Conservation (phyloP, 495 filamentous ascomycete genomes). For the Aeminium ludgeri region DNA sequence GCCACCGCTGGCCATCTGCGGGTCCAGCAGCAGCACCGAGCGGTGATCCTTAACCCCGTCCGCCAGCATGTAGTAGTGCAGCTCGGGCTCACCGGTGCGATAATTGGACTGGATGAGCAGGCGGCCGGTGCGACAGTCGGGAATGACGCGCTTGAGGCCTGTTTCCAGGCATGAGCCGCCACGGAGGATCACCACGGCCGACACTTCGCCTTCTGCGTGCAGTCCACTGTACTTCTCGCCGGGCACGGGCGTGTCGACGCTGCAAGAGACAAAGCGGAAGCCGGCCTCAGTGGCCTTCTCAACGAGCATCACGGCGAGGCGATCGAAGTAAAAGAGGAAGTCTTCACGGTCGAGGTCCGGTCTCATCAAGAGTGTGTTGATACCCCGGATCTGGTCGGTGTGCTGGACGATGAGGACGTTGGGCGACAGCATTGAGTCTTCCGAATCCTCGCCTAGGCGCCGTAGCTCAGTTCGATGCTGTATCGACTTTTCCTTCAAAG, state of each 20-base stretch:
- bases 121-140: constrained; percentile 78
- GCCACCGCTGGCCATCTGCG: constrained; percentile 85
- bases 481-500: constrained; percentile 67
- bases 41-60: constrained; percentile 50
- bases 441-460: constrained; percentile 49
- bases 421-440: constrained; percentile 51
- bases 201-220: constrained; percentile 47
- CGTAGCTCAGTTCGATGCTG: constrained; percentile 61
- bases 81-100: constrained; percentile 69
- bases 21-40: constrained; percentile 71
- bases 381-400: constrained; percentile 62
- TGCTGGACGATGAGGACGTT: constrained; percentile 55
- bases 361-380: constrained; percentile 81
- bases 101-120: constrained; percentile 80
- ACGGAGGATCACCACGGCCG: constrained; percentile 73
- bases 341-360: constrained; percentile 67
- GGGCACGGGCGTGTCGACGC: constrained; percentile 48
- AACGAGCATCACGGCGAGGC: constrained; percentile 64
- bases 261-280: constrained; percentile 41
- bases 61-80: constrained; percentile 73
- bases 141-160: constrained; percentile 72
- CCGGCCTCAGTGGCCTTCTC: constrained; percentile 36
- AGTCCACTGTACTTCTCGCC: constrained; percentile 52
- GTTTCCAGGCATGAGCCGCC: constrained; percentile 78
- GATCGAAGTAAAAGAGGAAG: constrained; percentile 94